A percentile compares a stretch with the other conserved stretches of the same genome.
Evolutionary conservation across 1,139 yeast genomes (phyloP).

Genomic region (Kodamaea alishanica): DNA sequence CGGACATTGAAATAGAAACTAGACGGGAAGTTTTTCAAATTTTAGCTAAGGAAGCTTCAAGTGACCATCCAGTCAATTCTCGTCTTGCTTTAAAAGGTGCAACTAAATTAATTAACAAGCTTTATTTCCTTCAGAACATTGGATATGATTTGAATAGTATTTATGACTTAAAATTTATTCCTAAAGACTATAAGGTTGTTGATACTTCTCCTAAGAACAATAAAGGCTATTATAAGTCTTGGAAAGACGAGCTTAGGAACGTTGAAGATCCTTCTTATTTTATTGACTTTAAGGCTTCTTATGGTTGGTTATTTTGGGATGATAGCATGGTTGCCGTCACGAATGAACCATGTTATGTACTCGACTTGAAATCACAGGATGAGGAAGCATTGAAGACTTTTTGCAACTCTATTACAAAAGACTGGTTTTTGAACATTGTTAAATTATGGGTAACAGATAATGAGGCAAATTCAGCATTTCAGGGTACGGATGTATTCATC

Average conservation of each 20-base stretch:
- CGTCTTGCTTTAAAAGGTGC: constrained; percentile 63
- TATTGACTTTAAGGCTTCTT: constrained; percentile 52
- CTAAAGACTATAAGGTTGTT: constrained; percentile 37
- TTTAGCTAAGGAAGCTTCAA: constrained; percentile 53
- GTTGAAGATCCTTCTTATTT: constrained; percentile 47
- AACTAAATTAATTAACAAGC: constrained; percentile 51
- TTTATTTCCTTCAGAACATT: constrained; percentile 50
- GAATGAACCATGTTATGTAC: constrained; percentile 19
- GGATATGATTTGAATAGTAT: constrained; percentile 49
- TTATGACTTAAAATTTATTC: constrained; percentile 39
- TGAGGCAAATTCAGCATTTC: constrained; percentile 59
- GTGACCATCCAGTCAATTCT: constrained; percentile 71
- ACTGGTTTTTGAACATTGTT: constrained; percentile 57
- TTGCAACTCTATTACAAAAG: constrained; percentile 45
- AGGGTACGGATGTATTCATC: constrained; percentile 57
- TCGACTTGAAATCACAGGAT: constrained; percentile 40
- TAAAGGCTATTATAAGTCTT: constrained; percentile 38
- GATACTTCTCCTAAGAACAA: constrained; percentile 36
- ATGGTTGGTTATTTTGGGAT: constrained; percentile 85
- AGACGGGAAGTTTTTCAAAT: constrained; percentile 42
- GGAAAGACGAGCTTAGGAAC: constrained; percentile 54
- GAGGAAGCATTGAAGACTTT: constrained; percentile 38
- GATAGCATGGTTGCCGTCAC: constrained; percentile 48
- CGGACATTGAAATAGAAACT: constrained; percentile 50
- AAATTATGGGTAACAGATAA: constrained; percentile 61